Evolutionary conservation across 2,329 filamentous ascomycete genomes (phyloP).

Genomic region (Capronia epimyces): DNA sequence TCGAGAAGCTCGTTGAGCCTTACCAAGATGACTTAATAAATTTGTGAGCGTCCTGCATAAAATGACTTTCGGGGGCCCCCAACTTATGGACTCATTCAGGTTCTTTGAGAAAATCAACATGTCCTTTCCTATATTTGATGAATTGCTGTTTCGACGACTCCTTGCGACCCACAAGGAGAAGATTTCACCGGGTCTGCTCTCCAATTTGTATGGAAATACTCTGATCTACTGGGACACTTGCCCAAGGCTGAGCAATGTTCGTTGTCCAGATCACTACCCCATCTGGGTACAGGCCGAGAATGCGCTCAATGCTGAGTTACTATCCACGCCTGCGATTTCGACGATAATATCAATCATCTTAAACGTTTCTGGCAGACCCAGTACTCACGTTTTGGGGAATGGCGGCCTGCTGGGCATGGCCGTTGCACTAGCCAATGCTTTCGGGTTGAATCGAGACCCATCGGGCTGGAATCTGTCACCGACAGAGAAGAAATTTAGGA

Average conservation of each 20-base stretch:
- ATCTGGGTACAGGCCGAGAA: constrained; percentile 58
- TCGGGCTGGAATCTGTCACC: constrained; percentile 49
- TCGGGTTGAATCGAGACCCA: constrained; percentile 53
- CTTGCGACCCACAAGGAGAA: constrained; percentile 46
- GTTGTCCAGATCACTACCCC: constrained; percentile 53
- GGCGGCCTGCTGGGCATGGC: constrained; percentile 48
- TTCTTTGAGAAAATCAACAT: constrained; percentile 49
- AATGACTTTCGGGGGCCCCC: neutral
- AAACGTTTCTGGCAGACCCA: constrained; percentile 55
- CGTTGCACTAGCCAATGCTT: constrained; percentile 49
- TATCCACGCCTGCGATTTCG: constrained; percentile 47
- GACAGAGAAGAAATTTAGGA: constrained; percentile 48
- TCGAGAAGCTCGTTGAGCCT: constrained; percentile 56
- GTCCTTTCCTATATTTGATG: constrained; percentile 57
- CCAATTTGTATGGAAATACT: constrained; percentile 54
- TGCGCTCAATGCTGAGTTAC: constrained; percentile 51
- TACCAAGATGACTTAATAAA: constrained; percentile 48
- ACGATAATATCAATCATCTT: constrained; percentile 54
- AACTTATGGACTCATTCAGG: neutral
- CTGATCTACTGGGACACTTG: constrained; percentile 53
- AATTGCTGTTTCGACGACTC: constrained; percentile 47
- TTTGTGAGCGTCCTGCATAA: constrained; percentile 35
- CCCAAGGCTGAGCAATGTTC: constrained; percentile 28
- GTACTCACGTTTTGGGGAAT: constrained; percentile 56
- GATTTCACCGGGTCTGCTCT: constrained; percentile 51